Base-by-base conservation (phyloP, 768 basidiomycete genomes). In the Xerocomellus intermedius region DNA sequence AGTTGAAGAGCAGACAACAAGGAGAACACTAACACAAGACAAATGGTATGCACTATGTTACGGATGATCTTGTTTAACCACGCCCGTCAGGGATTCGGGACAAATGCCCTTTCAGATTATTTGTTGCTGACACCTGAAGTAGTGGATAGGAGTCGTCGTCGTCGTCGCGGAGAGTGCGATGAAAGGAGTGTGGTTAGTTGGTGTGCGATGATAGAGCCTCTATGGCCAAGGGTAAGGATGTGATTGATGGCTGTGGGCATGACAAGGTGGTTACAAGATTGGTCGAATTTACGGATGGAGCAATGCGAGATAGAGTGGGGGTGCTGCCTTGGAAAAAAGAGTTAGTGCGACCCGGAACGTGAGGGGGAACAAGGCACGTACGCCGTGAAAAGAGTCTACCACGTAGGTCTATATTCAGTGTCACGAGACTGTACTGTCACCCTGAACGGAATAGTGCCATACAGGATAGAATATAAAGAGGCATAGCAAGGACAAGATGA, bases 401-500 rank as follows among this genome's bases (percentile, higher is more conserved):
- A 21, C 24, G 21, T 38, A 16, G 8, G 39, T 39, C 22, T 33
- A 41, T 10, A 41, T 28, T 12, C n/a, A 7, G 22, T n/a, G 26
- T 65, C 55, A 66, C 33, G 26, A 32, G n/a, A 48, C 26, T n/a
- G 35, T 35, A 6, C 19, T 26, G n/a, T 64, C 24, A 1, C 22
- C 42, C n/a, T 52, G 38, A 4, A 56, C 14, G 9, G 39, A 2
- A 26, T 48, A 63, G 55, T 61, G 74, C 61, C 84, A 66, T 61
- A 96, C 81, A 4, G 95, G 94, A 67, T 91, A 95, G 39, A 85
- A 83, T 48, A 91, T 82, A 70, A 96, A 97, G 8, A 97, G 80
- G 36, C 72, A 71, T 50, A 97, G 70, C 55, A 97, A 72, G 5
- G 76, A 82, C 26, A 71, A 22, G 16, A 90, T 73, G 60, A 97